Evolutionary conservation across 164 flowering plant genomes (phyloP), one percentile per base, ranked within the genome.

Genomic region (Nymphaea colorata): DNA sequence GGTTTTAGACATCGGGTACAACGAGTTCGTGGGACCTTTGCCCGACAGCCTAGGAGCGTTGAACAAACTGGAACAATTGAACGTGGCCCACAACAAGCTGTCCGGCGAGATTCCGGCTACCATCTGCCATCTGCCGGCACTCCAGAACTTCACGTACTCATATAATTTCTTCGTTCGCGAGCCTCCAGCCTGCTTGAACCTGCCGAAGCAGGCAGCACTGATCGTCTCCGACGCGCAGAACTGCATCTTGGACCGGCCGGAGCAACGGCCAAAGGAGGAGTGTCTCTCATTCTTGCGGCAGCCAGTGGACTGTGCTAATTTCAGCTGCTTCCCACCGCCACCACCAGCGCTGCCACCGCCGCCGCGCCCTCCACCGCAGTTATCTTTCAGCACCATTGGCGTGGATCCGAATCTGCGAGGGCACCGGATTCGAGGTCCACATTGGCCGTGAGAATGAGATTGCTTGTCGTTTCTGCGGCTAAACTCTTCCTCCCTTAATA

Each of bases 151-250:
- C 69, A 76, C 76, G 5, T 78, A 75, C 66, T 84, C 96, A 3
- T 84, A 43, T 75, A 91, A 91, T 74, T 91, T 76, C 43, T 89
- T 91, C 79, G 83, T 82, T 4, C 84, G 86, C 3, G 89, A 79
- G 67, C 79, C 89, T 0, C 91, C 93, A 3, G 68, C 47, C 3
- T 86, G 90, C 55, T 43, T 68, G 8, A 70, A 75, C 2, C 14
- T 18, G 0, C 18, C 70, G n/a, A 74, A 65, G 45, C n/a, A 15
- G 3, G 79, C 64, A 3, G 72, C 45, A 36, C 61, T 69, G 42
- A 45, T 41, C 2, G 5, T 44, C 11, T 73, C 83, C 63, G 88
- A 83, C 3, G 18, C 67, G n/a, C 64, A 68, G 70, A 91, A 91
- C 69, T 91, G 97, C 44, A 79, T 91, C 42, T 67, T 83, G 1